phyloP scores from a whole-genome alignment of 192 early-diverging fungal genomes.

The Oehlia diaphana region DNA sequence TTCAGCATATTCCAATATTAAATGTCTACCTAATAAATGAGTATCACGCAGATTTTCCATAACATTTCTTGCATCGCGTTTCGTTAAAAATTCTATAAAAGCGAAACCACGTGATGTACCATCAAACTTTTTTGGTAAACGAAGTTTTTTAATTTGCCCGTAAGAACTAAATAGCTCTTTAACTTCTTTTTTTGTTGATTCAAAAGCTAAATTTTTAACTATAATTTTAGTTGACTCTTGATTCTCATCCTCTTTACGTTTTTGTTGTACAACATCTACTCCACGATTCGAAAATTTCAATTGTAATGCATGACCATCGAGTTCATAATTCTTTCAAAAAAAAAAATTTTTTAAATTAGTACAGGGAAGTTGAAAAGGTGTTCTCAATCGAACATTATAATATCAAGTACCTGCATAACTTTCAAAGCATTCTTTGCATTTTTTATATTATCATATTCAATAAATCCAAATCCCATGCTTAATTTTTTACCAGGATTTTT shows the following conservation, averaged over 20 bases:
- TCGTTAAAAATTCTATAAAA: constrained; percentile 96
- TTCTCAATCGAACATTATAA: background rate
- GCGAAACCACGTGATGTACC: constrained; percentile 96
- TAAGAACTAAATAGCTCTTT: constrained; percentile 85
- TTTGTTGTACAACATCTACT: constrained; percentile 22
- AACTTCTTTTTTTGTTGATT: constrained; percentile 94
- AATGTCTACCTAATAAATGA: constrained; percentile 96
- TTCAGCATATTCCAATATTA: constrained; percentile 95
- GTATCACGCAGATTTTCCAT: constrained; percentile 84
- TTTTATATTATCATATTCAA: constrained; percentile 84
- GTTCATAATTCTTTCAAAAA: constrained; percentile 51
- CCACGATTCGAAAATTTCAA: constrained; percentile 83
- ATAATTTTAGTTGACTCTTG: constrained; percentile 83
- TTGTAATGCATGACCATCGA: constrained; percentile 89
- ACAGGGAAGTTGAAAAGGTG: background rate
- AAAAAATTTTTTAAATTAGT: background rate
- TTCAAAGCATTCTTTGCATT: constrained; percentile 84
- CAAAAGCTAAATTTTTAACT: constrained; percentile 95
- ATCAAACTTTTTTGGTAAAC: constrained; percentile 92
- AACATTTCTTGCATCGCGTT: constrained; percentile 91
- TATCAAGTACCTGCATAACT: constrained; percentile 69
- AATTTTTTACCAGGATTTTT: constrained; percentile 77
- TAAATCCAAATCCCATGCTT: constrained; percentile 98
- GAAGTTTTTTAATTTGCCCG: constrained; percentile 93
- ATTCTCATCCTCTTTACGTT: constrained; percentile 48